These are phyloP conservation scores for Ogataea salicorniae DNA, from an alignment of 805 yeast genomes.

Conservation along the genomic window DNA sequence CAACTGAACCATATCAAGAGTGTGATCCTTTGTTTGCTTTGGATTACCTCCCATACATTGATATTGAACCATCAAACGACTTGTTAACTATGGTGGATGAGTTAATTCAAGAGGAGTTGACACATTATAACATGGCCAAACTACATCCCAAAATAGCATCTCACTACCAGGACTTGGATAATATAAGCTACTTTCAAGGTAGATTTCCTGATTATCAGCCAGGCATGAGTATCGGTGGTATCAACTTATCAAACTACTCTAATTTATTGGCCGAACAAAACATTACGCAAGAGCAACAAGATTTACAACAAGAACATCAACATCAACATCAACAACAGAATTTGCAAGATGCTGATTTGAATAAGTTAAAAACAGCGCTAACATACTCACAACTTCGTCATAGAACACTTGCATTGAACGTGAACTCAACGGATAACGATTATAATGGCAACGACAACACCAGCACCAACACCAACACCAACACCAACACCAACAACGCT, in stretches of 20 bases:
- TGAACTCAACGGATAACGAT: slow-evolving; percentile 1
- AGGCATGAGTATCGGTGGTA: slow-evolving; percentile 10
- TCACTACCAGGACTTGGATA: neutral
- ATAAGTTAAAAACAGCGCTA: slow-evolving; percentile 32
- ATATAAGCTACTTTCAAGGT: no score
- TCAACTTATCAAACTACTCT: slow-evolving; percentile 16
- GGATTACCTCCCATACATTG: slow-evolving; percentile 23
- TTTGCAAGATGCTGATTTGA: neutral
- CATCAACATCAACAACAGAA: no score
- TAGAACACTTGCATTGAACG: slow-evolving; percentile 31
- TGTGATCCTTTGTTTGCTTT: neutral
- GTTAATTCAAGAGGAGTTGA: slow-evolving; percentile 20
- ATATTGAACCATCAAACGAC: slow-evolving; percentile 16
- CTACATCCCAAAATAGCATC: slow-evolving; percentile 11
- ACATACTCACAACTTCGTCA: slow-evolving; percentile 37
- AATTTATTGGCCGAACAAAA: slow-evolving; percentile 9
- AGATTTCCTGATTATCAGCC: neutral
- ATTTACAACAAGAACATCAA: no score
- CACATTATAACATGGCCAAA: slow-evolving; percentile 7
- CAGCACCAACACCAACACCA: neutral
- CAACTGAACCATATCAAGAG: neutral
- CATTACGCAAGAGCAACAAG: slow-evolving; percentile 6
- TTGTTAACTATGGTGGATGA: slow-evolving; percentile 16
- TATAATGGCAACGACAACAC: neutral
- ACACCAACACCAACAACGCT: neutral